phyloP scores from a whole-genome alignment of 2,329 filamentous ascomycete genomes.

The Lasiodiplodia gonubiensis region DNA sequence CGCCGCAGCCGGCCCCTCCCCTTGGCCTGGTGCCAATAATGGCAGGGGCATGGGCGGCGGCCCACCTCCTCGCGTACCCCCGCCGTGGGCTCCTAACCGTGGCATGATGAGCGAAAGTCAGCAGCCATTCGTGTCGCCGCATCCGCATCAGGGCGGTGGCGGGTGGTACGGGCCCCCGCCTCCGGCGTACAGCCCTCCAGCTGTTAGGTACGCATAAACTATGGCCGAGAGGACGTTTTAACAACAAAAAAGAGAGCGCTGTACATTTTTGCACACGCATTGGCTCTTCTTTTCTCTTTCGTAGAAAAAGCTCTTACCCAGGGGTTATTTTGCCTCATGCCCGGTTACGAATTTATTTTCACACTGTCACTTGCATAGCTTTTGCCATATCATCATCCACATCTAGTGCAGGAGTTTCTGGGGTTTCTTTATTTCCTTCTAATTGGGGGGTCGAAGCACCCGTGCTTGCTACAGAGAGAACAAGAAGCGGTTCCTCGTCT shows the following conservation, averaged over 20 bases:
- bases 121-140: conserved; percentile 4
- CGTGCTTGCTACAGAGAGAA: neutral
- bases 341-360: neutral
- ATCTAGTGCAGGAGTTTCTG: neutral
- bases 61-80: conserved; percentile 19
- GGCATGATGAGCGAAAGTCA: conserved; percentile 16
- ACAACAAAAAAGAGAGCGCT: neutral
- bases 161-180: conserved; percentile 15
- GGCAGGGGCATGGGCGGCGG: neutral
- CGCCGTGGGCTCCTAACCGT: conserved; percentile 12
- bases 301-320: neutral
- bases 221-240: neutral
- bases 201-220: conserved; percentile 12
- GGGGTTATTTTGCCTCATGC: neutral
- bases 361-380: neutral
- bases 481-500: neutral
- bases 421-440: neutral
- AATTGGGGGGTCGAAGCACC: neutral
- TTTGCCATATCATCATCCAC: neutral
- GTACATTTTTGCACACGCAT: conserved; percentile 2
- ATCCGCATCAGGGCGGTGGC: neutral
- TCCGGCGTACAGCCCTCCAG: conserved; percentile 7
- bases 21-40: conserved; percentile 2
- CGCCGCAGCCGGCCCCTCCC: neutral
- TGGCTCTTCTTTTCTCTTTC: neutral